Conservation (phyloP, 148 eudicot species). For the Dianthus caryophyllus region DNA sequence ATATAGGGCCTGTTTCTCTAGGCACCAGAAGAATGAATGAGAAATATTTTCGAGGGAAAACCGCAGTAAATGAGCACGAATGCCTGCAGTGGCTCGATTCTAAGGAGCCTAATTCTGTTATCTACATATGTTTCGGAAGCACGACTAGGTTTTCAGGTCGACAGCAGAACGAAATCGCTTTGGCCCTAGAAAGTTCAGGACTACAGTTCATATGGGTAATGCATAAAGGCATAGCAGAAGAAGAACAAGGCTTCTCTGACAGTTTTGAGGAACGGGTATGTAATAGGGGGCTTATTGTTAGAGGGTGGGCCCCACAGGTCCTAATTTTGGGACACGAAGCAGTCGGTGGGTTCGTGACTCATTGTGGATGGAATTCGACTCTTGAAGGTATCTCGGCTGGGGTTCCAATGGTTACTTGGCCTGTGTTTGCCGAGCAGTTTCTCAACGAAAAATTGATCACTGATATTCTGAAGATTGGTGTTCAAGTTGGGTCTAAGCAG, state of each 20-base stretch:
- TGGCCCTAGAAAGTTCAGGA: slow-evolving; percentile 10
- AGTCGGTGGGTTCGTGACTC: slow-evolving; percentile 23
- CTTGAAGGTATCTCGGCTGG: slow-evolving; percentile 22
- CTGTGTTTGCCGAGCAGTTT: slow-evolving; percentile 29
- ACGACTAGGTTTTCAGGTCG: slow-evolving; percentile 3
- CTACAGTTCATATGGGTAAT: slow-evolving; percentile 13
- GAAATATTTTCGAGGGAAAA: slow-evolving; percentile 5
- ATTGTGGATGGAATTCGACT: slow-evolving; percentile 26
- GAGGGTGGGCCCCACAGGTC: slow-evolving; percentile 23
- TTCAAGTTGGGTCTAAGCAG: slow-evolving; percentile 33
- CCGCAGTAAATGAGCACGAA: neutral
- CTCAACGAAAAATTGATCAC: slow-evolving; percentile 27
- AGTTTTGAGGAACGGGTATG: slow-evolving; percentile 6
- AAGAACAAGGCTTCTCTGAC: slow-evolving; percentile 1
- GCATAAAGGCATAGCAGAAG: neutral
- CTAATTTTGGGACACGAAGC: slow-evolving; percentile 18
- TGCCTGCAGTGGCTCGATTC: slow-evolving; percentile 19
- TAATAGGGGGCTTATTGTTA: slow-evolving; percentile 4
- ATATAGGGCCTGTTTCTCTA: slow-evolving; percentile 48
- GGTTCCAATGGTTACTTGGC: slow-evolving; percentile 35
- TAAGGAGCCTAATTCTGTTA: slow-evolving; percentile 1
- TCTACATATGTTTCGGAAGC: slow-evolving; percentile 20
- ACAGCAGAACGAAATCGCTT: slow-evolving; percentile 17
- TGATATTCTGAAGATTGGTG: slow-evolving; percentile 31
- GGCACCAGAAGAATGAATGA: slow-evolving; percentile 22